phyloP scores from a whole-genome alignment of 371 early-diverging fungal species.

The Smittium culicis region DNA sequence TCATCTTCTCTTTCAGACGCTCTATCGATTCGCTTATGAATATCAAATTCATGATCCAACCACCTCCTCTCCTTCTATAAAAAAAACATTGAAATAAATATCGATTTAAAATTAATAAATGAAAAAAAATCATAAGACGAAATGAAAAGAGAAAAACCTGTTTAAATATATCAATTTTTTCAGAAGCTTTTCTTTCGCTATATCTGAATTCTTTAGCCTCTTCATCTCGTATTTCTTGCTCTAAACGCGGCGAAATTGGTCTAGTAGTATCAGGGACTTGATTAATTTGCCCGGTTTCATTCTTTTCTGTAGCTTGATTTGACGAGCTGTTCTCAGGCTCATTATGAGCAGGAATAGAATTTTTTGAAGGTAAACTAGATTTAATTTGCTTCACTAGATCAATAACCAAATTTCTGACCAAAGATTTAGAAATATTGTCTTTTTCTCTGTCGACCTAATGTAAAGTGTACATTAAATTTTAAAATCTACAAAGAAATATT shows the following conservation, averaged over 20 bases:
- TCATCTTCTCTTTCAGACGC: conserved; percentile 24
- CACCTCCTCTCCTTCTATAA: conserved; percentile 9
- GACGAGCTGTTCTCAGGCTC: too few relatives aligned
- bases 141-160: background rate
- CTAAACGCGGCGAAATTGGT: background rate
- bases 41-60: conserved; percentile 17
- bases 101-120: too few relatives aligned
- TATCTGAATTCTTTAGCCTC: background rate
- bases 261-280: background rate
- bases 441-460: conserved; percentile 5
- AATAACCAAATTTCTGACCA: conserved; percentile 8
- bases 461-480: background rate
- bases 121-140: background rate
- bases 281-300: too few relatives aligned
- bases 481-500: background rate
- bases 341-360: too few relatives aligned
- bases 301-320: too few relatives aligned
- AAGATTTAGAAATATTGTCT: background rate
- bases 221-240: background rate
- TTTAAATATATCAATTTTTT: background rate
- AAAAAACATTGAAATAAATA: background rate
- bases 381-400: background rate
- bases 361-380: too few relatives aligned
- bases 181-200: background rate
- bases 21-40: conserved; percentile 16